These are phyloP conservation scores for Aspergillus carbonarius DNA, from an alignment of 2,329 filamentous ascomycete species.

Conservation along the genomic window DNA sequence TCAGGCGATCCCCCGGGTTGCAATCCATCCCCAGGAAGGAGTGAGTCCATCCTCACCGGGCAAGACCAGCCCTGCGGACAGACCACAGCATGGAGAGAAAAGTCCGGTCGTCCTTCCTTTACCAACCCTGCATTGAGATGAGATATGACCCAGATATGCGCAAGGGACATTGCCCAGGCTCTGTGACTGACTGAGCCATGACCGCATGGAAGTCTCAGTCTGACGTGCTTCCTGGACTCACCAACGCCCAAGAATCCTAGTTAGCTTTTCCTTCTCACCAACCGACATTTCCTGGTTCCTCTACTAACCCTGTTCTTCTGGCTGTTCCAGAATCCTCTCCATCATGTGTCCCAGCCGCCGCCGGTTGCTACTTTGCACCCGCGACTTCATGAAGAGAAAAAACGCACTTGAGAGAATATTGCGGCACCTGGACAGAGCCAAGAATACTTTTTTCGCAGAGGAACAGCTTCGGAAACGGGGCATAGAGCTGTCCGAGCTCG, in stretches of 20 bases:
- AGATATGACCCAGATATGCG: no score
- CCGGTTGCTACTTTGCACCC: not conserved
- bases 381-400: not conserved
- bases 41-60: no score
- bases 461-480: not conserved
- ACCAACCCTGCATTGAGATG: no score
- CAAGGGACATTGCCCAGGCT: not conserved
- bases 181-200: not conserved
- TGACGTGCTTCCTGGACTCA: not conserved
- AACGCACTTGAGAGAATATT: not conserved
- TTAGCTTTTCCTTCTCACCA: not conserved
- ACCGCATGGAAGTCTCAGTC: not conserved
- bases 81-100: not conserved
- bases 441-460: no score
- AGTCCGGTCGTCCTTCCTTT: not conserved
- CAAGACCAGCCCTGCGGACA: not conserved
- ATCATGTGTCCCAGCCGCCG: not conserved
- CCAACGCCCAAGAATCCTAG: not conserved
- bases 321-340: not conserved
- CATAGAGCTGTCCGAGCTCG: not conserved
- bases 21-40: no score
- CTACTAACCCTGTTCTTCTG: not conserved
- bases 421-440: not conserved
- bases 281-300: no score
- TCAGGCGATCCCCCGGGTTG: not conserved